Evolutionary conservation across 2,329 filamentous ascomycete species (phyloP), one percentile per base, ranked within the genome.

Genomic region (Botryotinia convoluta): DNA sequence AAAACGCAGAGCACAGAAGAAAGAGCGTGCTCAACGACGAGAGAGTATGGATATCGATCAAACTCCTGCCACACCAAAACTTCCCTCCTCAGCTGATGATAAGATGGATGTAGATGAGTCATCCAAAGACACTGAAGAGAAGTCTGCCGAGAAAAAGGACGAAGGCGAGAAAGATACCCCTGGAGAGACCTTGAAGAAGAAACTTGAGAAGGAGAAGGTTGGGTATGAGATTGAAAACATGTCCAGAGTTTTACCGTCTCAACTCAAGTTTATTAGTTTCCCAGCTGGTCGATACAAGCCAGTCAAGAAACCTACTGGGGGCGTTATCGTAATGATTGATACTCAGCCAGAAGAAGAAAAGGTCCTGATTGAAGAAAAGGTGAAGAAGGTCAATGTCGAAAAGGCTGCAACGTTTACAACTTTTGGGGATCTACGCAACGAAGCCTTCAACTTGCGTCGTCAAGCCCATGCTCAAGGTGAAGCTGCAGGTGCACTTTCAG

Each of bases 141-240:
- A 86, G 57, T 86, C 88, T 73, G 81, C 84, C 48, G 89, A 88
- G 75, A 89, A 91, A 64, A 91, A 92, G 82, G 88, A 90, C 51
- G 87, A 88, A 22, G 82, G 76, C 20, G 86, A 91, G 62, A 91
- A 91, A 81, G 90, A 92, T 69, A 83, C 85, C 1, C 78, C 84
- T 42, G 84, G 87, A 1, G 83, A 85, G 57, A 89, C 91, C 22
- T 84, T 86, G 54, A 97, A 95, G 88, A 97, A 97, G 88, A 97
- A 96, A 87, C 85, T 86, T 0, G 94, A 98, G 83, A 97, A 96
- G 86, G 96, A 99, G 85, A 98, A 97, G 88, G 89, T 97, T 74
- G 96, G 96, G 78, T 98, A 96, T 82, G 94, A 98, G 76, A 88
- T 99, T 75, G 93, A 96, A 81, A 99, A 99, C 86, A 97, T 99